Conservation (phyloP, 1,139 yeast species). For the Nadsonia starkeyi-henricii region DNA sequence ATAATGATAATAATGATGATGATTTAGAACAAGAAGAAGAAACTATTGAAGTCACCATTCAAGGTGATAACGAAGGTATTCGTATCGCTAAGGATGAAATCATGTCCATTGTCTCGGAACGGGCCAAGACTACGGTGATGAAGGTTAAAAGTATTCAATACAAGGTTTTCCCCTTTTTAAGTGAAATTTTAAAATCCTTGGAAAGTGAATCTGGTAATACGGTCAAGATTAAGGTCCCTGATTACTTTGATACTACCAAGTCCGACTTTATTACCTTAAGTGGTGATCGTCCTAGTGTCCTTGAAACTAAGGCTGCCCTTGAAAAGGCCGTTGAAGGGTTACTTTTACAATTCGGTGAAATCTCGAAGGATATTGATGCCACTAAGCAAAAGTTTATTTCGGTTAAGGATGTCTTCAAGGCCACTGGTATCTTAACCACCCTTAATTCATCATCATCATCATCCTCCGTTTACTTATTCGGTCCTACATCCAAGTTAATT, state of each 20-base stretch:
- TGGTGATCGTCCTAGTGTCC: conserved; percentile 53
- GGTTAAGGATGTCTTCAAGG: conserved; percentile 32
- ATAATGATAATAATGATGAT: conserved; percentile 17
- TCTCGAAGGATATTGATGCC: conserved; percentile 35
- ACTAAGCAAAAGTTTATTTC: conserved; percentile 36
- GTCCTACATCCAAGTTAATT: conserved; percentile 48
- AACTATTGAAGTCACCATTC: conserved; percentile 47
- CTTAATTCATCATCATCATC: conserved; percentile 29
- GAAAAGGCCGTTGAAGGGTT: conserved; percentile 33
- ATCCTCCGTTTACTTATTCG: conserved; percentile 40
- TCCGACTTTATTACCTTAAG: conserved; percentile 28
- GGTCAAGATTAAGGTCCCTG: conserved; percentile 27
- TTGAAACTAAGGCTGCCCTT: conserved; percentile 35
- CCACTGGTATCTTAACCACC: conserved; percentile 49
- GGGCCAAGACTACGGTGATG: conserved; percentile 27
- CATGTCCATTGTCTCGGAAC: conserved; percentile 58
- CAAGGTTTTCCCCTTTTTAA: conserved; percentile 22
- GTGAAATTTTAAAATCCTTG: conserved; percentile 9
- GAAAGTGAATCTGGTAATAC: conserved; percentile 13
- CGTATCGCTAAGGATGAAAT: conserved; percentile 60
- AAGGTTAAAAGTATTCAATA: conserved; percentile 26
- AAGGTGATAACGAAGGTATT: conserved; percentile 81
- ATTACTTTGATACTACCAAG: conserved; percentile 7
- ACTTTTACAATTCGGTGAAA: conserved; percentile 21
- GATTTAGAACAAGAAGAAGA: conserved; percentile 30